Conservation (phyloP, 2,329 filamentous ascomycete genomes). For the Colletotrichum navitas region DNA sequence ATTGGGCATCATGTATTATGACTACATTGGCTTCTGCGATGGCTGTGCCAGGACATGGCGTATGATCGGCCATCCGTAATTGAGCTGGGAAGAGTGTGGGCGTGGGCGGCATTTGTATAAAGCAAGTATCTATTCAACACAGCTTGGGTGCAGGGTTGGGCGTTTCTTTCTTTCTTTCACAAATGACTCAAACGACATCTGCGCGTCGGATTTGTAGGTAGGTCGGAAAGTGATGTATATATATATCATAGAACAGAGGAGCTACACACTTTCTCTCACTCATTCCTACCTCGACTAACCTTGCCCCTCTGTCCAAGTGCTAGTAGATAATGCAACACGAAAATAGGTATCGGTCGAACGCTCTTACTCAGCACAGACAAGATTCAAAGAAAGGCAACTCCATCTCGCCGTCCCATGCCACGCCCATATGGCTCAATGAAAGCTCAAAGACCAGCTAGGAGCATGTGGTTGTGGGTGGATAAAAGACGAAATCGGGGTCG, state of each 20-base stretch:
- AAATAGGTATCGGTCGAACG: constrained; percentile 10
- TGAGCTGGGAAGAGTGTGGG: not conserved
- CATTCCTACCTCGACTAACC: not conserved
- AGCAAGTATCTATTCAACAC: not conserved
- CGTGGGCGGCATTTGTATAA: constrained; percentile 7
- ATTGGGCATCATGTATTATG: not conserved
- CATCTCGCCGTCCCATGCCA: not conserved
- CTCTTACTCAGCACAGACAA: constrained; percentile 23
- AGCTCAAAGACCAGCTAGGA: constrained; percentile 35
- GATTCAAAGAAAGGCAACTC: not conserved
- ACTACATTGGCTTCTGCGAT: not conserved
- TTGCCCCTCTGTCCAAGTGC: not conserved
- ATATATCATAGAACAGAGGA: constrained; percentile 27
- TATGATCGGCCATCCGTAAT: not conserved
- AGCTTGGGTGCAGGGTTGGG: not conserved
- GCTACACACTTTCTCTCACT: not conserved
- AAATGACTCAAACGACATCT: not conserved
- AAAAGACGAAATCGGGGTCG: not conserved
- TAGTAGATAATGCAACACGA: constrained; percentile 6
- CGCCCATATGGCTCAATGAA: constrained; percentile 23
- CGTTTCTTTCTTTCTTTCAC: not conserved
- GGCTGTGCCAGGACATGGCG: not conserved
- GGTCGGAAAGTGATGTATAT: not conserved
- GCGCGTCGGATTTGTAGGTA: constrained; percentile 13
- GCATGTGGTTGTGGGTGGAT: constrained; percentile 7